Evolutionary conservation across 1,284 basidiomycete genomes (phyloP).

Genomic region (Erythrobasidium hasegawianum): DNA sequence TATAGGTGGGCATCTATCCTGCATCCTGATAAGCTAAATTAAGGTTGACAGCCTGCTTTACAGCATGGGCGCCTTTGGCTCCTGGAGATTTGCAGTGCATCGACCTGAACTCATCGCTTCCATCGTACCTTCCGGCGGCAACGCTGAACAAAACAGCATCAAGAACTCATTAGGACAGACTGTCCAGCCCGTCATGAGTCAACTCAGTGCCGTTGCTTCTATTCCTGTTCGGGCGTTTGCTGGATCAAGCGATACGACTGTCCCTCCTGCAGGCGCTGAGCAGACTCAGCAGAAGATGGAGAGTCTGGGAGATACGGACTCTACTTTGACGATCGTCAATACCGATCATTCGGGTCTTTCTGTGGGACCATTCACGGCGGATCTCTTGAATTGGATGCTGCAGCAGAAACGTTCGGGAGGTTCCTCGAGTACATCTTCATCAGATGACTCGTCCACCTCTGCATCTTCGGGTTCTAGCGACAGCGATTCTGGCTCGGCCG

Average conservation of each 20-base stretch:
- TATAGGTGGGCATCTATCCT: not conserved
- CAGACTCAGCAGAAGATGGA: not conserved
- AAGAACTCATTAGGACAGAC: not conserved
- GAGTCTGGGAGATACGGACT: not conserved
- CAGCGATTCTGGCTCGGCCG: not conserved
- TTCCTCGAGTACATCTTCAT: not conserved
- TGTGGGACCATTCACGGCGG: conserved; percentile 1
- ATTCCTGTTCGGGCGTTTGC: conserved; percentile 7
- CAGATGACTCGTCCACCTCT: not conserved
- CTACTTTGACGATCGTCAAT: conserved; percentile 2
- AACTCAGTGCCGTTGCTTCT: not conserved
- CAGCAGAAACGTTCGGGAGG: not conserved
- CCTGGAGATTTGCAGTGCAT: not conserved
- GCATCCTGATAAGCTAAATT: no score
- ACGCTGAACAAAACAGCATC: conserved; percentile 8
- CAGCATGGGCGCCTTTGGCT: conserved; percentile 15
- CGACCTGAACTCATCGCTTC: not conserved
- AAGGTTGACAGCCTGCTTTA: no score
- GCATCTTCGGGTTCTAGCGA: not conserved
- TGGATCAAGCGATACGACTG: conserved; percentile 13
- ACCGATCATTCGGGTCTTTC: conserved; percentile 14
- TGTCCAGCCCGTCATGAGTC: not conserved
- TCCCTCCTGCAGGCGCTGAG: conserved; percentile 1
- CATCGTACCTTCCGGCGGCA: conserved; percentile 8
- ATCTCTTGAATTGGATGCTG: conserved; percentile 14